A percentile compares a stretch with the other conserved stretches of the same genome.
These are phyloP conservation scores for Fraxinus nigra DNA, from an alignment of 305 asterid genomes.

Conservation along the genomic window DNA sequence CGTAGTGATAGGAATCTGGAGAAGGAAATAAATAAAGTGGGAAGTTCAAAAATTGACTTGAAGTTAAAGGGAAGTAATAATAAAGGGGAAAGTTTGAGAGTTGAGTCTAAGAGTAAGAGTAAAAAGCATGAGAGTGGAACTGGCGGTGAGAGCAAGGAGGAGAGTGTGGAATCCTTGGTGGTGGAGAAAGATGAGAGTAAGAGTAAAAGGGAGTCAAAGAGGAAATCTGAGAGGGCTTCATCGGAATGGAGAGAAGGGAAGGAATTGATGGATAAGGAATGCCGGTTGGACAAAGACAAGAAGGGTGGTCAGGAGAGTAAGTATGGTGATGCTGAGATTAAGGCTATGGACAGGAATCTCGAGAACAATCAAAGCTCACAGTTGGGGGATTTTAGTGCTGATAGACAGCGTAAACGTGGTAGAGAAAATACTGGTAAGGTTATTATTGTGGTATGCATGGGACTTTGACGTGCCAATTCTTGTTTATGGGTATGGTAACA, in stretches of 20 bases:
- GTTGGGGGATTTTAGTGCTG: conserved; percentile 50
- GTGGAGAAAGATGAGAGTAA: conserved; percentile 64
- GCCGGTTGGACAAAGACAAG: conserved; percentile 71
- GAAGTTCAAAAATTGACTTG: conserved; percentile 44
- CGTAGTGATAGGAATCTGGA: conserved; percentile 35
- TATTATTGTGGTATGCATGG: conserved; percentile 30
- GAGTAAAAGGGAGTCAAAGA: conserved; percentile 68
- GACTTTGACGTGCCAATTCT: conserved; percentile 11
- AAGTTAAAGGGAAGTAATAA: conserved; percentile 49
- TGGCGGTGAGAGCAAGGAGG: conserved; percentile 59
- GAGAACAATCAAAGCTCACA: conserved; percentile 55
- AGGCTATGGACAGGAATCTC: conserved; percentile 36
- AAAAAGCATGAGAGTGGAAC: conserved; percentile 57
- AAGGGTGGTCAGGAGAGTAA: conserved; percentile 55
- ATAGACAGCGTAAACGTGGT: conserved; percentile 60
- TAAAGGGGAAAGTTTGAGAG: conserved; percentile 51
- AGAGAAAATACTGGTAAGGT: conserved; percentile 80
- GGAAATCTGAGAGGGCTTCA: conserved; percentile 77
- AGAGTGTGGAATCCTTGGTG: conserved; percentile 30
- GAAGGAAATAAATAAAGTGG: conserved; percentile 43
- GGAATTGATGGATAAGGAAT: conserved; percentile 72
- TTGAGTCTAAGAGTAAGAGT: conserved; percentile 62
- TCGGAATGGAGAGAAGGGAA: conserved; percentile 67
- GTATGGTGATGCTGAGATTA: conserved; percentile 47
- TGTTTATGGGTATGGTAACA: neutral